phyloP scores from a whole-genome alignment of 2,329 filamentous ascomycete species.

The Phyllosticta capitalensis region DNA sequence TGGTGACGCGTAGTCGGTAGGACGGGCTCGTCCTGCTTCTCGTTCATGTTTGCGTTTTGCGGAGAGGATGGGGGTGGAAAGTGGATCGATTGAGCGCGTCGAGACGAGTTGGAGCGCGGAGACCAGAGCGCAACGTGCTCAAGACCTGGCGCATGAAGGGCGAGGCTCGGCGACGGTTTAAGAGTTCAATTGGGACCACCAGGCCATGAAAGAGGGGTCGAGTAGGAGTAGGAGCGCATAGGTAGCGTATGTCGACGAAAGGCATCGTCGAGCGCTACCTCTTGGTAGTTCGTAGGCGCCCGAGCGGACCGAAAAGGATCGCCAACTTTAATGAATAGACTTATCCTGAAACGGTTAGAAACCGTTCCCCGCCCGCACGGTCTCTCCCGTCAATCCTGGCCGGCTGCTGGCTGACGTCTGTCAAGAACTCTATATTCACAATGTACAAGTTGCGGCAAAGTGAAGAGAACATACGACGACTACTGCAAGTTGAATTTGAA shows the following conservation, averaged over 20 bases:
- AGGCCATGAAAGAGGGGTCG: neutral
- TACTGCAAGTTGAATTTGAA: too few relatives aligned
- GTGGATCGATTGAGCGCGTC: neutral
- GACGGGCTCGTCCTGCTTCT: neutral
- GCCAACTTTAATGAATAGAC: neutral
- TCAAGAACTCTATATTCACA: neutral
- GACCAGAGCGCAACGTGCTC: neutral
- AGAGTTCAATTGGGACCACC: neutral
- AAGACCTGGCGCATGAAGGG: neutral
- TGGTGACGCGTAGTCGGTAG: neutral
- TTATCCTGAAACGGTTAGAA: neutral
- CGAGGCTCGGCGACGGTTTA: neutral
- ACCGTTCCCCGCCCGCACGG: neutral
- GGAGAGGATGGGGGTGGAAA: neutral
- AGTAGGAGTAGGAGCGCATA: neutral
- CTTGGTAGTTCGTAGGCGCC: neutral
- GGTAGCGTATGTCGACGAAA: neutral
- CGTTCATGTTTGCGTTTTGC: neutral
- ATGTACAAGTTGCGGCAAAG: neutral
- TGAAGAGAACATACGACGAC: too few relatives aligned
- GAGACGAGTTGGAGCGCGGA: neutral
- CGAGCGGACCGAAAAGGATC: neutral
- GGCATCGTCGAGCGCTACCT: neutral
- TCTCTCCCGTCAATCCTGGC: neutral
- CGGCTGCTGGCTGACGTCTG: neutral